Evolutionary conservation across 2,329 filamentous ascomycete species (phyloP).

Genomic region (Davidsoniella neocaledoniae): DNA sequence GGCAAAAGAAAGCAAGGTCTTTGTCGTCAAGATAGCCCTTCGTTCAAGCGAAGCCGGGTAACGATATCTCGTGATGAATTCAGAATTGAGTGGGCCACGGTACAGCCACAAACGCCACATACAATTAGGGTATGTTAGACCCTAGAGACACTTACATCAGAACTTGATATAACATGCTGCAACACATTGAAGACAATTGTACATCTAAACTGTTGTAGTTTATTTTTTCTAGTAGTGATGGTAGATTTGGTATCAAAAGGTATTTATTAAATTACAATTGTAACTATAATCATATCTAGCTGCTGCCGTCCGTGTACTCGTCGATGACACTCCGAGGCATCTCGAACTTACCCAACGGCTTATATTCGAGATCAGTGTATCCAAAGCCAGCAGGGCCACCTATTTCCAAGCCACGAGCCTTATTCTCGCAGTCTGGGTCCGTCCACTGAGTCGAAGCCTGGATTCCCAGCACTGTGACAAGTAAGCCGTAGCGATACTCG

Average conservation of each 20-base stretch:
- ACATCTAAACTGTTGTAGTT: too few species aligned
- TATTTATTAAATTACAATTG: too few species aligned
- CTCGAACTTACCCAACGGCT: slow-evolving; percentile 29
- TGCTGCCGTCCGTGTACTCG: slow-evolving; percentile 21
- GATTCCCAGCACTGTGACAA: slow-evolving; percentile 32
- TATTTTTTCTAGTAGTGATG: background rate
- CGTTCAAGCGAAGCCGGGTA: too few species aligned
- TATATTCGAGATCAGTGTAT: slow-evolving; percentile 30
- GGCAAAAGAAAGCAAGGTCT: background rate
- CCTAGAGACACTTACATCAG: too few species aligned
- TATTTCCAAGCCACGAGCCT: slow-evolving; percentile 29
- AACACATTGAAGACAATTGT: too few species aligned
- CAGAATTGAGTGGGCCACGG: background rate
- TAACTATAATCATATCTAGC: background rate
- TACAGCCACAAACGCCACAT: too few species aligned
- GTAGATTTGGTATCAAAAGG: too few species aligned
- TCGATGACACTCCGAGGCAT: slow-evolving; percentile 37
- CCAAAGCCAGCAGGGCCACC: slow-evolving; percentile 33
- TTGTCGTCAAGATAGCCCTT: background rate
- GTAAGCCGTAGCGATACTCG: slow-evolving; percentile 37
- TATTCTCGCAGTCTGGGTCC: slow-evolving; percentile 16
- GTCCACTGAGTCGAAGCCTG: slow-evolving; percentile 29
- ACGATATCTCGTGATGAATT: background rate
- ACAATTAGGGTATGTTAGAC: too few species aligned
- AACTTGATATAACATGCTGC: too few species aligned